phyloP scores from a whole-genome alignment of 139 green algal species.

The Gonium pectorale region DNA sequence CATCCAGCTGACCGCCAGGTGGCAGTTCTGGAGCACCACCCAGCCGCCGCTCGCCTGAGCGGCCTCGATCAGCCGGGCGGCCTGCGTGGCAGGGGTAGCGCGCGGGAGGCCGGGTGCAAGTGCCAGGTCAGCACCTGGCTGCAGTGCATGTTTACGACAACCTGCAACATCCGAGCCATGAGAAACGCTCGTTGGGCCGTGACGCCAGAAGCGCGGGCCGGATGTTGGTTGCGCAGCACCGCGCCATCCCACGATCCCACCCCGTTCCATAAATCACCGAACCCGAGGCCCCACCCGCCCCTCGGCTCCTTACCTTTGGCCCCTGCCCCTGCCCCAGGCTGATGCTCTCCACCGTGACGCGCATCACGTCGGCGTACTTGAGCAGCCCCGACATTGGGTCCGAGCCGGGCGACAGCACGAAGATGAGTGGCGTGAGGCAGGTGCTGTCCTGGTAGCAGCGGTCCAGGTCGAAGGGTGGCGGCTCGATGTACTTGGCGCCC shows the following conservation, averaged over 20 bases:
- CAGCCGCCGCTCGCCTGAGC: conserved; percentile 70
- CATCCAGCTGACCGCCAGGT: conserved; percentile 78
- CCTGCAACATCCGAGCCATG: too few relatives aligned
- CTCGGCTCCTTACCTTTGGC: conserved; percentile 63
- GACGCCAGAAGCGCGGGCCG: too few relatives aligned
- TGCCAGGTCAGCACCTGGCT: neutral
- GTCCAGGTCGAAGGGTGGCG: conserved; percentile 74
- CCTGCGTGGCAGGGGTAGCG: conserved; percentile 22
- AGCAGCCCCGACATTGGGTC: conserved; percentile 70
- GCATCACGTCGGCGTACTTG: conserved; percentile 67
- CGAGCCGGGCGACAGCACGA: conserved; percentile 72
- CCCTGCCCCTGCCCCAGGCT: conserved; percentile 86
- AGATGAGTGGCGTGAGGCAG: conserved; percentile 74
- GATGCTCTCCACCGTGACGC: conserved; percentile 61
- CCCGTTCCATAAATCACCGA: too few relatives aligned
- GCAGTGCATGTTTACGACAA: too few relatives aligned
- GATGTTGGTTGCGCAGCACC: too few relatives aligned
- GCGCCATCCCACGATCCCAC: too few relatives aligned
- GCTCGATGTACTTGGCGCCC: conserved; percentile 76
- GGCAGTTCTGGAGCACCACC: conserved; percentile 86
- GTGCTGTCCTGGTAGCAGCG: conserved; percentile 75
- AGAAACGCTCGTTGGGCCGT: too few relatives aligned
- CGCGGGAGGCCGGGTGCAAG: neutral
- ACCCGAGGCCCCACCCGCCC: neutral
- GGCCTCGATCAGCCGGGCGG: conserved; percentile 73